Base-by-base conservation (phyloP, 352 stramenopile genomes). In the Phytophthora agathidicida region DNA sequence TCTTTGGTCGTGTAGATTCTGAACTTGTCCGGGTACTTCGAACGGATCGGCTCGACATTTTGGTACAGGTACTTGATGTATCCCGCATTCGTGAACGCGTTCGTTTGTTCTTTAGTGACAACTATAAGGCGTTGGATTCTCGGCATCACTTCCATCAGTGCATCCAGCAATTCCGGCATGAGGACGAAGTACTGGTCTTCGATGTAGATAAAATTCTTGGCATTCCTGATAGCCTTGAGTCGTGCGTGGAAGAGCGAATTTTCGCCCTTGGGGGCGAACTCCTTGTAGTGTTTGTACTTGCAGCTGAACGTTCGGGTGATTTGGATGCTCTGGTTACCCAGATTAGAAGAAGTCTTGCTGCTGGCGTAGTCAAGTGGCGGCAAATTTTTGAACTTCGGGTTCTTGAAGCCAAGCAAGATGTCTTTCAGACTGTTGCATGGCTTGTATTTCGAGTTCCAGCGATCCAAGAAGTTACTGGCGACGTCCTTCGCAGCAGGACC, bases 251-350 rank as follows among this genome's bases (percentile, higher is more conserved):
- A 65, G 5, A 75, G 38, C 0, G 77, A 77, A 2, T 44, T 43
- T 36, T 87, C 77, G 20, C 77, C 74, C 1, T 65, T 47, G 6
- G 77, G 77, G 0, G 77, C 77, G 31, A 87, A 80, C 19, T 57
- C 48, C 8, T 76, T 60, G 51, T 83, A 87, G 28, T 58, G 49
- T 58, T 60, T 28, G 59, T 73, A 73, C 52, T 71, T 51, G 48
- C 71, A 84, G 58, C 71, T 84, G 61, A 81, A 87, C 1, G 73
- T 84, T n/a, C 74, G 65, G 14, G 74, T 62, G 54, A 87, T 58
- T 55, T 87, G 74, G 1, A 85, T 51, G 16, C 67, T 73, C 26
- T 72, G 60, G 0, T 31, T 32, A 19, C 47, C 52, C 10, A 59
- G 19, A 44, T 20, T 59, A 22, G 28, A 19, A 13, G 14, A 24